Conservation (phyloP, 805 yeast species). For the Teunomyces kruisii region DNA sequence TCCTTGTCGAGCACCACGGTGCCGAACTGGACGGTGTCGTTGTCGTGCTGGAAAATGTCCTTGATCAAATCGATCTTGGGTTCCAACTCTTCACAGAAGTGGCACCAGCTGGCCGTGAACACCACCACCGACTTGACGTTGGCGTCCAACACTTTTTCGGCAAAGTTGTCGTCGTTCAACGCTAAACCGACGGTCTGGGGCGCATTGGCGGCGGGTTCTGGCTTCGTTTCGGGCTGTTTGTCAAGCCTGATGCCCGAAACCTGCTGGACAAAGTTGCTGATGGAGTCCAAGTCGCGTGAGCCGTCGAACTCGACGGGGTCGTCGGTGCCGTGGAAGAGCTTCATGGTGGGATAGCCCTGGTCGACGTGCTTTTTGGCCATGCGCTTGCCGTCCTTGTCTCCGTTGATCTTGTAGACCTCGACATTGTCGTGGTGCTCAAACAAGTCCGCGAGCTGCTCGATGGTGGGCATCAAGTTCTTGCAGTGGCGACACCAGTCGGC, state of each 20-base stretch:
- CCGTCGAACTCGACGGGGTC: slow-evolving; percentile 60
- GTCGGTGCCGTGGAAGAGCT: slow-evolving; percentile 52
- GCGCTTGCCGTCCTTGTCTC: slow-evolving; percentile 52
- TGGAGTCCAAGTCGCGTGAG: slow-evolving; percentile 47
- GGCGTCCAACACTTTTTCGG: slow-evolving; percentile 35
- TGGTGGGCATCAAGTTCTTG: slow-evolving; percentile 51
- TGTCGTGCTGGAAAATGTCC: slow-evolving; percentile 41
- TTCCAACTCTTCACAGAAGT: slow-evolving; percentile 51
- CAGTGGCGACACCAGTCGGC: slow-evolving; percentile 79
- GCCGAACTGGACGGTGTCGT: slow-evolving; percentile 32
- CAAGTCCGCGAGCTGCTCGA: slow-evolving; percentile 31
- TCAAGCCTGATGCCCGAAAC: slow-evolving; percentile 27
- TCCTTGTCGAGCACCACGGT: slow-evolving; percentile 43
- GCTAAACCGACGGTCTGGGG: slow-evolving; percentile 16
- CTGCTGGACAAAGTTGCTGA: slow-evolving; percentile 52
- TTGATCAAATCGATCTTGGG: slow-evolving; percentile 55
- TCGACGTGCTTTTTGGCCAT: slow-evolving; percentile 51
- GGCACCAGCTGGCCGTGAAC: slow-evolving; percentile 64
- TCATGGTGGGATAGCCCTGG: slow-evolving; percentile 66
- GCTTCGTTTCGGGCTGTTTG: slow-evolving; percentile 3
- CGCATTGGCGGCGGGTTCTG: slow-evolving; percentile 15
- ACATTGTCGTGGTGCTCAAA: slow-evolving; percentile 35
- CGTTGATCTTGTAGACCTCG: slow-evolving; percentile 57
- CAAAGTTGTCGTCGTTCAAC: slow-evolving; percentile 44
- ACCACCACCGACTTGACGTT: slow-evolving; percentile 43